Conservation (phyloP, 2,329 filamentous ascomycete species). For the Myriosclerotinia curreyana region DNA sequence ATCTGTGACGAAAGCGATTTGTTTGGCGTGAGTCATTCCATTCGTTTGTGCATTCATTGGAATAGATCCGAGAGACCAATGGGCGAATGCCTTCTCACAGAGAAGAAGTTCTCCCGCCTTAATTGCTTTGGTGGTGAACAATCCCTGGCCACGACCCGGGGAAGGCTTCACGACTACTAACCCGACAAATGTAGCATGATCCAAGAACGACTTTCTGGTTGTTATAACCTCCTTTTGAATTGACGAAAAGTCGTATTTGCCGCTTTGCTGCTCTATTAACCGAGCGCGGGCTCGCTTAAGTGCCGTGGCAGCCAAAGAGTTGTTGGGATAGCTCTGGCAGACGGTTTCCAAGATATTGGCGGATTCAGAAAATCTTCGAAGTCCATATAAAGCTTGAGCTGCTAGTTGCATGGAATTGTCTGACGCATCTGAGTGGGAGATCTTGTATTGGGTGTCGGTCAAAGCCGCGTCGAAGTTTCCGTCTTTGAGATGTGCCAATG, state of each 20-base stretch:
- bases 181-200: conserved; percentile 27
- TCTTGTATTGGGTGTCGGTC: conserved; percentile 28
- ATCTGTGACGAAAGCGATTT: conserved; percentile 18
- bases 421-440: neutral
- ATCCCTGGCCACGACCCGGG: conserved; percentile 15
- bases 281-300: conserved; percentile 21
- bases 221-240: conserved; percentile 24
- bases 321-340: conserved; percentile 20
- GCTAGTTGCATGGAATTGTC: conserved; percentile 22
- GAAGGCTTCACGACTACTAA: conserved; percentile 21
- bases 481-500: conserved; percentile 39
- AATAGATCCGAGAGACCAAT: conserved; percentile 21
- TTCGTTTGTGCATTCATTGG: conserved; percentile 19
- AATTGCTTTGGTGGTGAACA: conserved; percentile 25
- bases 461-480: conserved; percentile 41
- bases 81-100: conserved; percentile 28
- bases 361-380: conserved; percentile 22
- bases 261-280: conserved; percentile 25
- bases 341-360: conserved; percentile 20
- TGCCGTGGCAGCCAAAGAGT: conserved; percentile 5
- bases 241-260: conserved; percentile 25
- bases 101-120: conserved; percentile 27
- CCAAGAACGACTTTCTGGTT: conserved; percentile 21
- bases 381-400: conserved; percentile 22
- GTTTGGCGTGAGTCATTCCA: conserved; percentile 19